Percentiles rank a stretch among this genome's conserved stretches.
Conservation (phyloP, 768 basidiomycete species). For the Xerocomellus amylosporus region DNA sequence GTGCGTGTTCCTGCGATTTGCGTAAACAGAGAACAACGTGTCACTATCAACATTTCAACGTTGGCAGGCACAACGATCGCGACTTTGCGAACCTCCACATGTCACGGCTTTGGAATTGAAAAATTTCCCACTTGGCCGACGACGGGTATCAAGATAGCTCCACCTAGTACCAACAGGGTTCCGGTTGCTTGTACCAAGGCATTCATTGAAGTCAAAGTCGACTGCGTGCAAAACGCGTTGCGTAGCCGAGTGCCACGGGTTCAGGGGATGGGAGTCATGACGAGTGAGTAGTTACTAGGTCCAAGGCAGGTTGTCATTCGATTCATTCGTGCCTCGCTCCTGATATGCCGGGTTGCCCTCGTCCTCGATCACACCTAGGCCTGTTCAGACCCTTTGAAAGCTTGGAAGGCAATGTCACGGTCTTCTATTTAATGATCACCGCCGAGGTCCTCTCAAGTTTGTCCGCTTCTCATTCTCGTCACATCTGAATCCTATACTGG, state of each 20-base stretch:
- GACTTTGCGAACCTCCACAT: not conserved
- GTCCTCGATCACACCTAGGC: not conserved
- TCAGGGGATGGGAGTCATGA: no score
- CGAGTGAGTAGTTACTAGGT: not conserved
- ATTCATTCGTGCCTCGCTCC: not conserved
- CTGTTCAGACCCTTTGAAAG: not conserved
- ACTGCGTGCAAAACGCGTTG: not conserved
- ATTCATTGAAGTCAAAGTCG: not conserved
- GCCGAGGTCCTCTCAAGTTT: not conserved
- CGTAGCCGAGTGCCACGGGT: not conserved
- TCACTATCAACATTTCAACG: not conserved
- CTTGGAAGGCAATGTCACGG: not conserved
- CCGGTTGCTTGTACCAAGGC: not conserved
- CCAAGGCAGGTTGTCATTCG: not conserved
- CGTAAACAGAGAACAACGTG: not conserved
- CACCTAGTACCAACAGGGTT: not conserved
- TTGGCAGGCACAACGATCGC: not conserved
- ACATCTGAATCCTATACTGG: not conserved
- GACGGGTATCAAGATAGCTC: not conserved
- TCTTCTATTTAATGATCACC: not conserved
- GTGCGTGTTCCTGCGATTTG: not conserved
- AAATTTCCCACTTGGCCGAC: not conserved
- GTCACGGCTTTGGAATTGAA: no score
- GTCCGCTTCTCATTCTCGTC: not conserved
- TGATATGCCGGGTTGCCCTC: not conserved